Percentiles rank a stretch among this genome's conserved stretches.
Conservation (phyloP, 371 early-diverging fungal species). For the Mortierella sp. region DNA sequence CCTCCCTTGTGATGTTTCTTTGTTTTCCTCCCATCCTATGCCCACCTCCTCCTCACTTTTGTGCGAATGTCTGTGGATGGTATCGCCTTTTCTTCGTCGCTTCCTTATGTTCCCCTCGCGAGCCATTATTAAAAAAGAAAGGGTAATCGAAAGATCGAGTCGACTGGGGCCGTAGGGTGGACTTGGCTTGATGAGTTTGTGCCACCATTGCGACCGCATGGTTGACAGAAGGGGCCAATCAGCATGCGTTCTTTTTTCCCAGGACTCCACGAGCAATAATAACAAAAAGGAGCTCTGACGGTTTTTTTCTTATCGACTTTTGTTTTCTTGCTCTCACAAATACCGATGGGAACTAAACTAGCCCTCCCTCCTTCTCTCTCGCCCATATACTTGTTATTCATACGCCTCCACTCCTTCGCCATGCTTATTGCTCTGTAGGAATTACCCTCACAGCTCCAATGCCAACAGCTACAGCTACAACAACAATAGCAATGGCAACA, state of each 20-base stretch:
- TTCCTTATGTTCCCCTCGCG: not conserved
- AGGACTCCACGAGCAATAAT: constrained; percentile 1
- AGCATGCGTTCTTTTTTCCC: constrained; percentile 26
- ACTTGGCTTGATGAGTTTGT: constrained; percentile 1
- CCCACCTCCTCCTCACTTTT: not conserved
- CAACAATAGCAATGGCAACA: not conserved
- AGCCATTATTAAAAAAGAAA: not conserved
- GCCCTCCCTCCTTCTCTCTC: not conserved
- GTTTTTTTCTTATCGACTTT: not conserved
- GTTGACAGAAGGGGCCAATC: constrained; percentile 20
- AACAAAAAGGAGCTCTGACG: not conserved
- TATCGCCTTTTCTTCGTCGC: not conserved
- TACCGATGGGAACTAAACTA: not conserved
- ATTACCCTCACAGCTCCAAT: constrained; percentile 33
- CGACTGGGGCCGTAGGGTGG: not conserved
- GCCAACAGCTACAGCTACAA: constrained; percentile 24
- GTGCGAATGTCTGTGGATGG: not conserved
- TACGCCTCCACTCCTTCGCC: not conserved
- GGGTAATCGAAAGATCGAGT: not conserved
- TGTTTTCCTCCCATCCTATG: not conserved
- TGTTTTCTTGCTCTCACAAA: not conserved
- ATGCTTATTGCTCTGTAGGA: constrained; percentile 11
- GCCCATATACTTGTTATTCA: not conserved
- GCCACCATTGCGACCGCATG: not conserved
- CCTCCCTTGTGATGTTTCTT: not conserved